phyloP scores from a whole-genome alignment of 1,139 yeast genomes.

The Suhomyces guaymorum region DNA sequence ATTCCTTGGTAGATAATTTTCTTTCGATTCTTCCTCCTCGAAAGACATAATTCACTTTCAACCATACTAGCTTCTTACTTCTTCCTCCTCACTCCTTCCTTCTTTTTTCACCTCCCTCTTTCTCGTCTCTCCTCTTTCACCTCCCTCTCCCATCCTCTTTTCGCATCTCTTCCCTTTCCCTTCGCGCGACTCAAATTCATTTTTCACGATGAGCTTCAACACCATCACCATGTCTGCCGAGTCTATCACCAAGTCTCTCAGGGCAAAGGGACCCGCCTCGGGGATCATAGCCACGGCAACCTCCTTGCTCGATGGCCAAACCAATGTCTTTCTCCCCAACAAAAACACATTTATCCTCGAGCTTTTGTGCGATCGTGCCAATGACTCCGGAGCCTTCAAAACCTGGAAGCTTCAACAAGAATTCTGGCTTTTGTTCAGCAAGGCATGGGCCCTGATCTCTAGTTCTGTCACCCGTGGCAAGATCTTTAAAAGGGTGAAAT shows the following conservation, averaged over 20 bases:
- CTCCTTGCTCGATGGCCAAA: slow-evolving; percentile 36
- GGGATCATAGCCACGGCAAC: slow-evolving; percentile 47
- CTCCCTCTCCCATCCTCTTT: background rate
- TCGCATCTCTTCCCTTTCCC: background rate
- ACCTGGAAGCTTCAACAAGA: slow-evolving; percentile 42
- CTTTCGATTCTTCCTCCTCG: no score
- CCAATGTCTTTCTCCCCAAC: slow-evolving; percentile 59
- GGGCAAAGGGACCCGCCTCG: slow-evolving; percentile 53
- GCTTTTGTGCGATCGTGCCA: slow-evolving; percentile 64
- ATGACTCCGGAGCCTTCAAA: slow-evolving; percentile 41
- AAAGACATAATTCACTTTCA: no score
- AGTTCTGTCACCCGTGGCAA: slow-evolving; percentile 28
- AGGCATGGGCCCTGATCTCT: slow-evolving; percentile 39
- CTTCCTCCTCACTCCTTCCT: background rate
- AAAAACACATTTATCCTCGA: slow-evolving; percentile 61
- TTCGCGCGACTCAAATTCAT: slow-evolving; percentile 5
- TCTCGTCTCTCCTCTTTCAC: slow-evolving; percentile 1
- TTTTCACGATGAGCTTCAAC: slow-evolving; percentile 1
- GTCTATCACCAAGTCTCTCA: slow-evolving; percentile 59
- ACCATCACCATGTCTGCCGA: slow-evolving; percentile 45
- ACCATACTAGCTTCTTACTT: background rate
- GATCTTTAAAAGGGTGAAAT: slow-evolving; percentile 34
- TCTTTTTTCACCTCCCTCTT: background rate
- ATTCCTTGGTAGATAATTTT: no score
- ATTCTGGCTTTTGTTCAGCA: slow-evolving; percentile 51